Percentiles rank a stretch among this genome's conserved stretches.
Conservation (phyloP, 176 grass and related monocot species). For the Sorghum bicolor region Sorghum_bicolor_NCBIv3 NC_012875.2:58373001-58373500, state of each 20-base stretch:
- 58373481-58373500: not conserved
- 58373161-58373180: not conserved
- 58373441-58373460: not conserved
- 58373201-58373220: not conserved
- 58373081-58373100: not conserved
- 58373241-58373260: not conserved
- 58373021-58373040: not conserved
- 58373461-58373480: not conserved
- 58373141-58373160: not conserved
- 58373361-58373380: not conserved
- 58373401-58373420: not conserved
- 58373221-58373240: slow-evolving; percentile 10
- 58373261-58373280: not conserved
- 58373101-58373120: not conserved
- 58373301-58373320: not conserved
- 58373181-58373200: not conserved
- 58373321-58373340: not conserved
- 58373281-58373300: not conserved
- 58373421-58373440: not conserved
- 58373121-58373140: slow-evolving; percentile 10
- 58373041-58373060: not conserved
- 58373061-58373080: not conserved
- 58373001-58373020: not conserved
- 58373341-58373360: not conserved
- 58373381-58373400: not conserved